phyloP scores from a whole-genome alignment of 805 yeast species.

The Candida sanyiensis region DNA sequence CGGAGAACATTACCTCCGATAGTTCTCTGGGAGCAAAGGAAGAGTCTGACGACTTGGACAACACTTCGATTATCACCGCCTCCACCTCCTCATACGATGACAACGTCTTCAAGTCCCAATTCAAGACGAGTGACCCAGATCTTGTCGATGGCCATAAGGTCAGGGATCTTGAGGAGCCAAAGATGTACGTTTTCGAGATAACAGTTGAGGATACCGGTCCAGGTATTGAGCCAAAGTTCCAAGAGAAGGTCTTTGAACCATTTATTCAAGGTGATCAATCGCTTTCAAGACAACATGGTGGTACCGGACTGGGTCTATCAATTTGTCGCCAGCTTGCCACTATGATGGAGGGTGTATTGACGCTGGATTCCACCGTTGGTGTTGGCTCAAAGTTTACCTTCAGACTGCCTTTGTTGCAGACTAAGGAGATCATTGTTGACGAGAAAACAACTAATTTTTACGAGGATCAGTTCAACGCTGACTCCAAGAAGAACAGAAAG shows the following conservation, averaged over 20 bases:
- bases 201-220: conserved; percentile 90
- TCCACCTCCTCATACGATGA: conserved; percentile 37
- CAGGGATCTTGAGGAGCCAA: conserved; percentile 22
- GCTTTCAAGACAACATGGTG: conserved; percentile 84
- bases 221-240: conserved; percentile 81
- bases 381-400: conserved; percentile 81
- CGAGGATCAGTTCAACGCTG: conserved; percentile 63
- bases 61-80: conserved; percentile 18
- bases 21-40: conserved; percentile 9
- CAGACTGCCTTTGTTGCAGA: conserved; percentile 67
- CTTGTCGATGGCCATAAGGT: conserved; percentile 20
- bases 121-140: conserved; percentile 26
- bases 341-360: conserved; percentile 85
- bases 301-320: conserved; percentile 88
- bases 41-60: conserved; percentile 15
- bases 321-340: conserved; percentile 88
- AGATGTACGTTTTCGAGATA: conserved; percentile 45
- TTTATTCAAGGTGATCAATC: conserved; percentile 97
- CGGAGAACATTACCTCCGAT: conserved; percentile 12
- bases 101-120: conserved; percentile 38
- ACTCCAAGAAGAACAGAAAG: conserved; percentile 44
- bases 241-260: conserved; percentile 86
- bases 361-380: conserved; percentile 67
- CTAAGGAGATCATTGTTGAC: conserved; percentile 28
- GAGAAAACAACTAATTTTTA: conserved; percentile 36